Conservation (phyloP, 345 rosid species). For the Eucalyptus fibrosa region DNA sequence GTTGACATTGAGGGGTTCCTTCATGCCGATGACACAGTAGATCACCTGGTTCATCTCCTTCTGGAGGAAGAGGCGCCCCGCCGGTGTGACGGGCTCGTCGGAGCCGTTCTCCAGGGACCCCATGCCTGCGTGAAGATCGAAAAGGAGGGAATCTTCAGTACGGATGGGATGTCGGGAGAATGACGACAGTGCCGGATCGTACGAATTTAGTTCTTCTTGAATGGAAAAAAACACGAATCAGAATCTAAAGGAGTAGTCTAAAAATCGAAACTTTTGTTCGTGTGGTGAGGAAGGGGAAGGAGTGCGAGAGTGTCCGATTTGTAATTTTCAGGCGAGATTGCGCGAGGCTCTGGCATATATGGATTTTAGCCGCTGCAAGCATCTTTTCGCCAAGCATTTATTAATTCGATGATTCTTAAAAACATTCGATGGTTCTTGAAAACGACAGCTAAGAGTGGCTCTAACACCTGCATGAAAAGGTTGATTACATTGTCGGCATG, state of each 20-base stretch:
- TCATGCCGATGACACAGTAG: slow-evolving; percentile 29
- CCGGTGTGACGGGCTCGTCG: slow-evolving; percentile 43
- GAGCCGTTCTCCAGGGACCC: neutral
- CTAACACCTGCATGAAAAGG: neutral
- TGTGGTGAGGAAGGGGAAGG: no score
- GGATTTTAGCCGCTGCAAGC: no score
- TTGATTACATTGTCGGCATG: neutral
- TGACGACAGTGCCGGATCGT: no score
- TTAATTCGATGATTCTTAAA: no score
- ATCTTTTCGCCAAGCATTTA: neutral
- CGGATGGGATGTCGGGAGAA: neutral
- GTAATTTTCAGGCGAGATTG: no score
- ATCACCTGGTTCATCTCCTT: slow-evolving; percentile 27
- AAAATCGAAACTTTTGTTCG: neutral
- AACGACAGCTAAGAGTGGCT: neutral
- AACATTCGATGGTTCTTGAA: no score
- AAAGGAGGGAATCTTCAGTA: neutral
- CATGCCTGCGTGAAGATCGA: neutral
- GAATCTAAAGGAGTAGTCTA: neutral
- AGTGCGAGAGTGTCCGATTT: no score
- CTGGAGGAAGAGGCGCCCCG: slow-evolving; percentile 39
- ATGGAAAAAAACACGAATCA: neutral
- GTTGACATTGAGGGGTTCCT: slow-evolving; percentile 5
- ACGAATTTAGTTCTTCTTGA: neutral
- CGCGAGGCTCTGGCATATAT: no score